phyloP scores from a whole-genome alignment of 2,329 filamentous ascomycete species.

The Paraconiothyrium brasiliense region DNA sequence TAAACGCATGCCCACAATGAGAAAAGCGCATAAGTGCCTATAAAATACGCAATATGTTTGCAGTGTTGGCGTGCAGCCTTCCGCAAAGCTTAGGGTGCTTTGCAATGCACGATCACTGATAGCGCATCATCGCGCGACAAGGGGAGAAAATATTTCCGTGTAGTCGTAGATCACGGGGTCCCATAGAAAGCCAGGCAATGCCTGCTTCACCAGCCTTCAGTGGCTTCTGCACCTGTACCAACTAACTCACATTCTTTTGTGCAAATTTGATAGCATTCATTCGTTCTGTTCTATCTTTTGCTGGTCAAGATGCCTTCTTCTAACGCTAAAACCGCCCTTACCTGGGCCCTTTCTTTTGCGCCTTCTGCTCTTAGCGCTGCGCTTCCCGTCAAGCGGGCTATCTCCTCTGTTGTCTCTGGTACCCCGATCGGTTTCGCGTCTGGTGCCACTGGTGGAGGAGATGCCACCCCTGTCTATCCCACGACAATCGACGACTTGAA shows the following conservation, averaged over 20 bases:
- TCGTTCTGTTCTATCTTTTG: neutral
- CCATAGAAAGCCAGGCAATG: neutral
- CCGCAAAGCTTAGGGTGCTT: neutral
- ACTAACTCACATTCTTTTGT: neutral
- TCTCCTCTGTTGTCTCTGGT: neutral
- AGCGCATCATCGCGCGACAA: neutral
- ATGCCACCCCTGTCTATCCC: constrained; percentile 23
- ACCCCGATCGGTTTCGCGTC: constrained; percentile 16
- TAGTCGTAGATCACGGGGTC: neutral
- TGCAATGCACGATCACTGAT: neutral
- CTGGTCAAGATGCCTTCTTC: neutral
- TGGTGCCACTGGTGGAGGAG: constrained; percentile 24
- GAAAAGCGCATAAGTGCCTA: neutral
- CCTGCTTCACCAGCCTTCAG: neutral
- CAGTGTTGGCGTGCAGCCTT: neutral
- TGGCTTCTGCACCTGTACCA: neutral
- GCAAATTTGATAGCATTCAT: neutral
- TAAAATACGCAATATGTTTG: neutral
- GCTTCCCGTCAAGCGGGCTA: constrained; percentile 2
- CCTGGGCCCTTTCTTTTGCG: neutral
- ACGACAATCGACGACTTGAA: constrained; percentile 25
- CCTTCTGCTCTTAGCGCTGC: neutral
- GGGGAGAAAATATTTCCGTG: neutral
- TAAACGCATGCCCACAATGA: neutral
- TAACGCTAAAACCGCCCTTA: neutral